Conservation (phyloP, 1,284 basidiomycete species). For the Ganoderma lingzhi region DNA sequence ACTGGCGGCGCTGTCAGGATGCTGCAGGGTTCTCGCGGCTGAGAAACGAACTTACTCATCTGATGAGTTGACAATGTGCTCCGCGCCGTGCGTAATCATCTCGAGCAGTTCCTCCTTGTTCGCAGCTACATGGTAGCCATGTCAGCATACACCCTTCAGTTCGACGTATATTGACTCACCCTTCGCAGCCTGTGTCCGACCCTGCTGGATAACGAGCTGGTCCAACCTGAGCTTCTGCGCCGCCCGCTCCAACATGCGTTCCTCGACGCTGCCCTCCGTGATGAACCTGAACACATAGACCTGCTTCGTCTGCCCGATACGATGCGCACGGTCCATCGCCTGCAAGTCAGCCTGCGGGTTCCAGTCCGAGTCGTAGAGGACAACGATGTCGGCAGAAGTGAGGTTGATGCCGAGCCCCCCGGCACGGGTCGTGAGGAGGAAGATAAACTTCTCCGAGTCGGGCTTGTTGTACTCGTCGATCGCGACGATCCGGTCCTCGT, state of each 20-base stretch:
- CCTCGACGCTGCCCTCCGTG: conserved; percentile 96
- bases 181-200: conserved; percentile 78
- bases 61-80: conserved; percentile 90
- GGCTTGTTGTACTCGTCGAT: conserved; percentile 99
- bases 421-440: conserved; percentile 97
- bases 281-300: conserved; percentile 99
- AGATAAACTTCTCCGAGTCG: conserved; percentile 95
- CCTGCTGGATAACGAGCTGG: conserved; percentile 98
- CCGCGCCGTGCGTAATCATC: conserved; percentile 98
- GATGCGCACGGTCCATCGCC: conserved; percentile 99
- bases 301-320: conserved; percentile 98
- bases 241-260: conserved; percentile 95
- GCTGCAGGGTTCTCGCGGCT: not conserved
- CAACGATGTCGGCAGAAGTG: conserved; percentile 94
- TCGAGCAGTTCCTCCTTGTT: conserved; percentile 97
- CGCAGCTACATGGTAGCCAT: conserved; percentile 60
- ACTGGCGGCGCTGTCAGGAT: conserved; percentile 46
- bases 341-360: conserved; percentile 99
- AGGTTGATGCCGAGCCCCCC: conserved; percentile 98
- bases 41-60: conserved; percentile 59
- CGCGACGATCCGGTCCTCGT: conserved; percentile 94
- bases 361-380: conserved; percentile 99
- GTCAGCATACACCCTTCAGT: not conserved
- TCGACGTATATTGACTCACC: conserved; percentile 44
- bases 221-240: conserved; percentile 97